A percentile compares a stretch with the other conserved stretches of the same genome.
phyloP scores from a whole-genome alignment of 164 flowering plant species.

The Pachysandra terminalis region DNA sequence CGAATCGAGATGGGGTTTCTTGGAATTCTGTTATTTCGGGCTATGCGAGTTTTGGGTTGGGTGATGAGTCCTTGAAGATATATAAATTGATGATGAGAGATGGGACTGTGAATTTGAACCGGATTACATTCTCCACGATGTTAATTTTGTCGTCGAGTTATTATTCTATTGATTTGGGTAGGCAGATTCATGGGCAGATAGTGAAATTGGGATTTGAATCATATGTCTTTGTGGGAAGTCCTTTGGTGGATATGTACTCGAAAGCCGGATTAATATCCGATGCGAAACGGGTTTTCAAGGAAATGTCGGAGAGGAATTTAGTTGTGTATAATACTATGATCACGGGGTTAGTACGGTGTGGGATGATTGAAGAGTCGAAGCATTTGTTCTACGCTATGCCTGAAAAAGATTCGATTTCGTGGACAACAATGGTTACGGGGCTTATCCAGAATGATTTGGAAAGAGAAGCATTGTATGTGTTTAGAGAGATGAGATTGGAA shows the following conservation, averaged over 20 bases:
- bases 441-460: slow-evolving; percentile 55
- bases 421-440: slow-evolving; percentile 88
- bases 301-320: slow-evolving; percentile 34
- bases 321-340: slow-evolving; percentile 61
- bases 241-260: slow-evolving; percentile 29
- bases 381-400: slow-evolving; percentile 40
- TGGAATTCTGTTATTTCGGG: slow-evolving; percentile 47
- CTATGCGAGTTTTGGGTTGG: slow-evolving; percentile 12
- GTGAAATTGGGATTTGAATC: slow-evolving; percentile 23
- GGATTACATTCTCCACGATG: slow-evolving; percentile 30
- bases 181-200: slow-evolving; percentile 29
- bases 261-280: slow-evolving; percentile 31
- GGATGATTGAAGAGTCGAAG: slow-evolving; percentile 33
- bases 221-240: slow-evolving; percentile 26
- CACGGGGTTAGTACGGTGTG: slow-evolving; percentile 35
- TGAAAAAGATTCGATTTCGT: slow-evolving; percentile 62
- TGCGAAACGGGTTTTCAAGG: slow-evolving; percentile 47
- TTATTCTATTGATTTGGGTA: slow-evolving; percentile 16
- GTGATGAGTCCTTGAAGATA: slow-evolving; percentile 8
- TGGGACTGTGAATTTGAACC: slow-evolving; percentile 12
- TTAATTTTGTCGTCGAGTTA: slow-evolving; percentile 14
- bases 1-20: slow-evolving; percentile 28
- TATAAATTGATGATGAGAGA: slow-evolving; percentile 26
- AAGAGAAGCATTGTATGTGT: slow-evolving; percentile 47
- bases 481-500: slow-evolving; percentile 57